These are phyloP conservation scores for Candida ascalaphidarum DNA, from an alignment of 805 yeast genomes.

Conservation along the genomic window DNA sequence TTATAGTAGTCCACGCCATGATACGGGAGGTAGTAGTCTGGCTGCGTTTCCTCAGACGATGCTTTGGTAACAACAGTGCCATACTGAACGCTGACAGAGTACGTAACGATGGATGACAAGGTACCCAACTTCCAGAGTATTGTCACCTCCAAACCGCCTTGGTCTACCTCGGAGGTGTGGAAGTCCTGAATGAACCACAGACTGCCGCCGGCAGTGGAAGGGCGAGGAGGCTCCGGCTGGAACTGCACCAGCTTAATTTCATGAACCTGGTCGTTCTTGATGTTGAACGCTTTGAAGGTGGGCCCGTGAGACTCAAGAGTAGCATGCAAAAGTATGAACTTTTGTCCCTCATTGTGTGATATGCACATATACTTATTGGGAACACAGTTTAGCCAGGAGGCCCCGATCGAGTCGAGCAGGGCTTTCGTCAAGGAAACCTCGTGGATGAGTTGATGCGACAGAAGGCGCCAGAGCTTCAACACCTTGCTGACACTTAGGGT, in stretches of 20 bases:
- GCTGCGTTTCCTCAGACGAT: slow-evolving; percentile 10
- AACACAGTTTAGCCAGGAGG: slow-evolving; percentile 21
- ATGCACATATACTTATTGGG: too few relatives aligned
- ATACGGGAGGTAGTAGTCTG: slow-evolving; percentile 13
- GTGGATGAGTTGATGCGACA: slow-evolving; percentile 23
- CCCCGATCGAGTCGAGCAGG: slow-evolving; percentile 6
- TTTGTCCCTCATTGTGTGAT: background rate
- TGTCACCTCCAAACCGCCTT: slow-evolving; percentile 11
- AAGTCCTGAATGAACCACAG: slow-evolving; percentile 43
- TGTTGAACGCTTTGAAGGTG: too few relatives aligned
- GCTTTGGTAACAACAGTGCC: slow-evolving; percentile 7
- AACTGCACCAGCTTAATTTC: too few relatives aligned
- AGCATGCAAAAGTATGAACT: background rate
- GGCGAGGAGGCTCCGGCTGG: background rate
- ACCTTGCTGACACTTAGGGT: slow-evolving; percentile 48
- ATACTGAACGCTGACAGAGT: slow-evolving; percentile 5
- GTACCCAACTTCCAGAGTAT: slow-evolving; percentile 60
- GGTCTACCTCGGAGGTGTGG: slow-evolving; percentile 1
- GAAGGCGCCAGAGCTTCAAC: slow-evolving; percentile 54
- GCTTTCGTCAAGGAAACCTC: slow-evolving; percentile 7
- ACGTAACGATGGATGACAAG: slow-evolving; percentile 20
- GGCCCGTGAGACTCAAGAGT: too few relatives aligned
- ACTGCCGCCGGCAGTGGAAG: slow-evolving; percentile 15
- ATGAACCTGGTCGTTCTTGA: too few relatives aligned
- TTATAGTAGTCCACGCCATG: slow-evolving; percentile 38